Evolutionary conservation across 805 yeast genomes (phyloP).

Genomic region (Metschnikowia similis): DNA sequence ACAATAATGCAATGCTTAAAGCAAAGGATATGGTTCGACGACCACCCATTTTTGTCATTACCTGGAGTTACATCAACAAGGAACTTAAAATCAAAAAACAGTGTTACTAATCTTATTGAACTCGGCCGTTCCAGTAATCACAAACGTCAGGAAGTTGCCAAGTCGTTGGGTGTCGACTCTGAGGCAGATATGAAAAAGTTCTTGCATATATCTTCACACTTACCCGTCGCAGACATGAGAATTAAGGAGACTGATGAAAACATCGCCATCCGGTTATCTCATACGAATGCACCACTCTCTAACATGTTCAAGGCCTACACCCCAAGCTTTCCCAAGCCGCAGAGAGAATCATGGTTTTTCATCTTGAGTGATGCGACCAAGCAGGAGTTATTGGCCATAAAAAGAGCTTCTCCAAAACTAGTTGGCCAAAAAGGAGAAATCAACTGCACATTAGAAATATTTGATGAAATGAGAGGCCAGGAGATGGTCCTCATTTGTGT

Average conservation of each 20-base stretch:
- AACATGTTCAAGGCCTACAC: constrained; percentile 65
- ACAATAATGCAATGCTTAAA: constrained; percentile 80
- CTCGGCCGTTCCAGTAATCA: constrained; percentile 41
- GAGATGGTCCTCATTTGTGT: constrained; percentile 47
- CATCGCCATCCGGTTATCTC: constrained; percentile 47
- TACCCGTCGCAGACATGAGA: constrained; percentile 57
- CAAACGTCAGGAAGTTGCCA: constrained; percentile 32
- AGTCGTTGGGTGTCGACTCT: constrained; percentile 33
- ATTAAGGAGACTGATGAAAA: constrained; percentile 35
- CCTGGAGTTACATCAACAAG: constrained; percentile 40
- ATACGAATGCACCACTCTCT: constrained; percentile 47
- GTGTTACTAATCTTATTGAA: constrained; percentile 28
- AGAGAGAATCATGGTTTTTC: constrained; percentile 90
- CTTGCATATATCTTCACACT: constrained; percentile 44
- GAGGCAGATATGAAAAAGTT: constrained; percentile 37
- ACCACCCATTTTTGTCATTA: constrained; percentile 55
- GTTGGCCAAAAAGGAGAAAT: constrained; percentile 36
- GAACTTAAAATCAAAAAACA: not conserved
- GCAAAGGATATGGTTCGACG: constrained; percentile 84
- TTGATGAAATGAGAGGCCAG: constrained; percentile 44
- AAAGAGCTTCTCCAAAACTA: constrained; percentile 66
- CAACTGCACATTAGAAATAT: constrained; percentile 45
- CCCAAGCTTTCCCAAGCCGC: constrained; percentile 83
- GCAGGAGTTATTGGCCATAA: constrained; percentile 58
- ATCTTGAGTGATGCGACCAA: constrained; percentile 49